Evolutionary conservation across 805 yeast species (phyloP), one percentile per base, ranked within the genome.

Genomic region (Hanseniaspora pseudoguilliermondii): DNA sequence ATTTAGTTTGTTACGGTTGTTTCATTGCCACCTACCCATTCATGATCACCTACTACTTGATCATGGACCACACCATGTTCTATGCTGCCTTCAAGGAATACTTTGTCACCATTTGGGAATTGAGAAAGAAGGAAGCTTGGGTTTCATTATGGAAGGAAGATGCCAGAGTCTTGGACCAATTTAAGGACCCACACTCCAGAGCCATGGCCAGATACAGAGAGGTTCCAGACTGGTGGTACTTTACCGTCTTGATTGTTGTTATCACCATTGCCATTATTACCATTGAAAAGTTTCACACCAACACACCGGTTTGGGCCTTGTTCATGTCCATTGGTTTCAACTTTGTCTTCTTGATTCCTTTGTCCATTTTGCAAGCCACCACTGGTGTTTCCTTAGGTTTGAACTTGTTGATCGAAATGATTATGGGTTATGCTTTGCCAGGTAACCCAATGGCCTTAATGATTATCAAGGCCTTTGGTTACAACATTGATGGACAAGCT

Each of bases 201-300:
- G 78, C 80, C 75, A 80, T 81, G 82, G 59, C 75, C 13, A 65
- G 66, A 34, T 80, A 81, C 65, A 73, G 71, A 23, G 86, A 81
- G 60, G 84, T 80, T 29, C 86, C 91, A 18, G 97, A 90, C 71
- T 90, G 67, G 73, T 54, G 63, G 69, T 55, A 72, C 73, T 57
- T 59, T 18, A 2, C 32, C 42, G 56, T 78, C 16, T 59, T 70
- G 15, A 71, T 82, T 29, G 69, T 80, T 9, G 59, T 71, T 2
- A 66, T 76, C 44, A 66, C 75, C 67, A 73, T 65, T 55, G 67
- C 64, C 23, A 60, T 75, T 20, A 57, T 68, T 0, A 68, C 73
- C 41, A 72, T 74, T 7, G 57, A 66, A 42, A 63, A 72, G 13
- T 76, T 73, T 59, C 78, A 75, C 43, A 72, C 79, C 0, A 80